Conservation (phyloP, 2,329 filamentous ascomycete species). For the Colletotrichum sp. region DNA sequence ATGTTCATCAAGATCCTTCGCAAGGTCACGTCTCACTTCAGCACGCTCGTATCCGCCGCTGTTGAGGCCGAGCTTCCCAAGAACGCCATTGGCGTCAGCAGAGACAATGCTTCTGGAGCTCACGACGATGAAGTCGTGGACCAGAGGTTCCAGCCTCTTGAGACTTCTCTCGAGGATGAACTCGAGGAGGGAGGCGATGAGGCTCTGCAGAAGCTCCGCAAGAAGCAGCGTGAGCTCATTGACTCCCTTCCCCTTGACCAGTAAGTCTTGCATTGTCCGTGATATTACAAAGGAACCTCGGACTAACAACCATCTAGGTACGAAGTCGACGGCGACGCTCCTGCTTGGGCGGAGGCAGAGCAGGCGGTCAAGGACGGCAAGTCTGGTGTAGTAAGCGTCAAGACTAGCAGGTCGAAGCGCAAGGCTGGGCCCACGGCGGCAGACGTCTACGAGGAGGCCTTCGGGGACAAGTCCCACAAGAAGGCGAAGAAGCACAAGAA, state of each 20-base stretch:
- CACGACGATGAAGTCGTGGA: slow-evolving; percentile 73
- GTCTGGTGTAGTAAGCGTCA: slow-evolving; percentile 77
- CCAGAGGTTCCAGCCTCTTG: slow-evolving; percentile 72
- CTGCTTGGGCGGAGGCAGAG: slow-evolving; percentile 74
- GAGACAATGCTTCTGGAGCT: slow-evolving; percentile 64
- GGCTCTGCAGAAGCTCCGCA: slow-evolving; percentile 71
- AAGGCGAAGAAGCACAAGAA: slow-evolving; percentile 52
- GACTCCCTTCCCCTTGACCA: slow-evolving; percentile 88
- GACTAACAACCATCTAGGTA: slow-evolving; percentile 49
- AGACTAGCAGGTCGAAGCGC: slow-evolving; percentile 77
- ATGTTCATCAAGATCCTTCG: slow-evolving; percentile 98
- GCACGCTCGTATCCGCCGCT: slow-evolving; percentile 74
- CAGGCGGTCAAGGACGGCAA: slow-evolving; percentile 72
- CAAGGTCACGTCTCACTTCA: slow-evolving; percentile 84
- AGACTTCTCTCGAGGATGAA: slow-evolving; percentile 77
- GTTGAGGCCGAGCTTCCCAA: slow-evolving; percentile 71
- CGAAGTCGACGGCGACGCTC: slow-evolving; percentile 67
- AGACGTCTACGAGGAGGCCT: slow-evolving; percentile 67
- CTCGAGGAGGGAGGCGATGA: slow-evolving; percentile 84
- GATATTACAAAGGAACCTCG: neutral
- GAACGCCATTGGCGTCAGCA: slow-evolving; percentile 62
- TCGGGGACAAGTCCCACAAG: slow-evolving; percentile 61
- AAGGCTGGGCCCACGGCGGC: slow-evolving; percentile 68
- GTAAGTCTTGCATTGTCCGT: slow-evolving; percentile 53
- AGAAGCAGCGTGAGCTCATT: slow-evolving; percentile 87